A percentile compares a stretch with the other conserved stretches of the same genome.
Evolutionary conservation across 2,329 filamentous ascomycete species (phyloP).

Genomic region (Cladosporium sp.): DNA sequence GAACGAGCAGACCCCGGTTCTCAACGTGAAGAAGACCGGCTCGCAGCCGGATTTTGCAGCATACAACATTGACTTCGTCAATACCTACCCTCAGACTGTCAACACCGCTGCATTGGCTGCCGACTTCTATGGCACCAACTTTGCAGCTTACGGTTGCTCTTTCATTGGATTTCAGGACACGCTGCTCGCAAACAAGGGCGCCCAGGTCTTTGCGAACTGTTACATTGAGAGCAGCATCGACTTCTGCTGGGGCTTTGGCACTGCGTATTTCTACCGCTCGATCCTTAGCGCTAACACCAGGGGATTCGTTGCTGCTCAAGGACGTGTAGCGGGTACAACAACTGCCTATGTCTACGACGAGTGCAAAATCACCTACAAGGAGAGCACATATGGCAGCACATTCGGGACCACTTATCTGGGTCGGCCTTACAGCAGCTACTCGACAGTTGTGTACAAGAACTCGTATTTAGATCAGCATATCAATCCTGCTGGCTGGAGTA

Average conservation of each 20-base stretch:
- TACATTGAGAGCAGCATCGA: constrained; percentile 36
- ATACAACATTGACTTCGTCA: constrained; percentile 65
- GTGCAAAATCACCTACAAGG: constrained; percentile 52
- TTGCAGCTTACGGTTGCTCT: constrained; percentile 32
- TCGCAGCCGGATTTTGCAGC: constrained; percentile 62
- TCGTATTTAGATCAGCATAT: constrained; percentile 51
- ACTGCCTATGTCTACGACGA: constrained; percentile 36
- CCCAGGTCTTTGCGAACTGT: constrained; percentile 27
- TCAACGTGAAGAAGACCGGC: constrained; percentile 42
- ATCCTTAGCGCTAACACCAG: constrained; percentile 33
- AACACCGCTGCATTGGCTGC: constrained; percentile 34
- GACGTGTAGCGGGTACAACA: constrained; percentile 35
- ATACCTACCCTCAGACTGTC: constrained; percentile 45
- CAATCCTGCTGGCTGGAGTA: constrained; percentile 54
- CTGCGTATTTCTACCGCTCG: constrained; percentile 40
- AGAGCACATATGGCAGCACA: constrained; percentile 38
- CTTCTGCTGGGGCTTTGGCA: constrained; percentile 41
- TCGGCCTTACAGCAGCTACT: constrained; percentile 48
- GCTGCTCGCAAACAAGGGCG: constrained; percentile 28
- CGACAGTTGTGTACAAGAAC: constrained; percentile 48
- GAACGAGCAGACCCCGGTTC: constrained; percentile 42
- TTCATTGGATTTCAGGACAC: constrained; percentile 31
- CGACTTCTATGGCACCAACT: constrained; percentile 30
- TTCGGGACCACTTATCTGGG: constrained; percentile 45
- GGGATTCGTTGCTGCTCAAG: constrained; percentile 36